Evolutionary conservation across 208 protist genomes (phyloP).

Genomic region (Porcisia deanei): DNA sequence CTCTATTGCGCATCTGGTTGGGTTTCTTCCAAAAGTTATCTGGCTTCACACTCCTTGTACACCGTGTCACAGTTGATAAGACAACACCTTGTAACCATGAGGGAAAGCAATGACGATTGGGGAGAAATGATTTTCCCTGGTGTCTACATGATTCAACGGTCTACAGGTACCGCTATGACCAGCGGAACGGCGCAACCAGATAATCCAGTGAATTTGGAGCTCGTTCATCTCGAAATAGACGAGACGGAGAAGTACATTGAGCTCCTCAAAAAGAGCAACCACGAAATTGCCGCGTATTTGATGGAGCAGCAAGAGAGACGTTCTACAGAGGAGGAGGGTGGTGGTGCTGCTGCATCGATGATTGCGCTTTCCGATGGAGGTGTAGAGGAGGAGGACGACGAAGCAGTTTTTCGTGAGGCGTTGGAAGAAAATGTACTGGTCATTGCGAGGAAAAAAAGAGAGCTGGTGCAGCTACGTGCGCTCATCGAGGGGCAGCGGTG

Average conservation of each 20-base stretch:
- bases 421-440: conserved; percentile 37
- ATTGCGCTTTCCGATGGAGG: conserved; percentile 12
- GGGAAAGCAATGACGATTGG: conserved; percentile 36
- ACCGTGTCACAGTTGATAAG: not conserved
- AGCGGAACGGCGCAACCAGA: conserved; percentile 16
- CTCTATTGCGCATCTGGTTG: not conserved
- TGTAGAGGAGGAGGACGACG: conserved; percentile 24
- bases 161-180: conserved; percentile 2
- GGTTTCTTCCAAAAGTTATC: not conserved
- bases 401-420: conserved; percentile 34
- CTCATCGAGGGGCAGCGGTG: conserved; percentile 33
- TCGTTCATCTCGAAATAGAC: conserved; percentile 64
- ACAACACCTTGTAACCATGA: conserved; percentile 14
- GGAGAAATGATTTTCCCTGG: conserved; percentile 77
- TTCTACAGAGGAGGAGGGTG: conserved; percentile 13
- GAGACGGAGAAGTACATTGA: conserved; percentile 50
- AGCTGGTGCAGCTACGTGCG: conserved; percentile 24
- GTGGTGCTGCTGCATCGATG: conserved; percentile 12
- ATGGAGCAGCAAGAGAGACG: conserved; percentile 12
- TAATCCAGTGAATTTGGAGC: conserved; percentile 51
- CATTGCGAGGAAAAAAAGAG: conserved; percentile 36
- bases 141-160: conserved; percentile 78
- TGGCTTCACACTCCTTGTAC: not conserved
- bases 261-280: conserved; percentile 65
- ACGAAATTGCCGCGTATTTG: conserved; percentile 46